Percentiles rank a stretch among this genome's conserved stretches.
Conservation (phyloP, 1,139 yeast genomes). For the Kluyveromyces sp. region DNA sequence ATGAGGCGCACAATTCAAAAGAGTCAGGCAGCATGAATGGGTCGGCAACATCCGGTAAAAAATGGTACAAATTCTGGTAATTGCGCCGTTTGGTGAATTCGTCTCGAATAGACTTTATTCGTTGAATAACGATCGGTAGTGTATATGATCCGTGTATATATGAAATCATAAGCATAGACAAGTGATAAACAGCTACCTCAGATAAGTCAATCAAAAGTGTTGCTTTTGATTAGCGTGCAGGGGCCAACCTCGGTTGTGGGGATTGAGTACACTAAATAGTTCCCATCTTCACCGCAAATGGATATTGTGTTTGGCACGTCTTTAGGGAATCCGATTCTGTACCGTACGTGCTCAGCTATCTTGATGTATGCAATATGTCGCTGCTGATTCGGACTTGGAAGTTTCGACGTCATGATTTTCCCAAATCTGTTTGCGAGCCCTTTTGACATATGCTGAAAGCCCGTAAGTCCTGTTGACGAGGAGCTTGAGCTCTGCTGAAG, state of each 20-base stretch:
- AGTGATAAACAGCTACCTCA: neutral
- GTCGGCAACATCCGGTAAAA: slow-evolving; percentile 1
- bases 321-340: slow-evolving; percentile 29
- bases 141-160: neutral
- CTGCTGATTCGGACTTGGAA: slow-evolving; percentile 27
- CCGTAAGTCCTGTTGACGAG: slow-evolving; percentile 6
- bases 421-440: slow-evolving; percentile 24
- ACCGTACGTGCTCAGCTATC: slow-evolving; percentile 16
- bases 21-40: neutral
- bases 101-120: neutral
- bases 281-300: slow-evolving; percentile 27
- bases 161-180: slow-evolving; percentile 10
- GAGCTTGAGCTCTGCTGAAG: slow-evolving; percentile 5
- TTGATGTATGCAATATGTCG: slow-evolving; percentile 29
- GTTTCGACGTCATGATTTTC: slow-evolving; percentile 23
- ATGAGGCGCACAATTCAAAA: slow-evolving; percentile 7
- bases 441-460: slow-evolving; percentile 17
- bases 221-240: slow-evolving; percentile 27
- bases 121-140: neutral
- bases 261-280: slow-evolving; percentile 23
- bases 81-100: slow-evolving; percentile 3
- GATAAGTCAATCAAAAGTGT: slow-evolving; percentile 8
- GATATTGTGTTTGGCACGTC: slow-evolving; percentile 27
- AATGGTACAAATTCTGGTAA: slow-evolving; percentile 20
- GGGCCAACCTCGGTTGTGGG: slow-evolving; percentile 23